Evolutionary conservation across 176 grass and related monocot species (phyloP).

Genomic region (maize (Zea mays)): Zm-B73-REFERENCE-NAM-5.0 NC_050097.1:234481501-234482000

Average conservation of each 20-base stretch:
- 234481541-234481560: slow-evolving; percentile 5
- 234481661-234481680: not conserved
- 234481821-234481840: no score
- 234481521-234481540: slow-evolving; percentile 41
- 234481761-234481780: not conserved
- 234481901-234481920: not conserved
- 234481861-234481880: slow-evolving; percentile 25
- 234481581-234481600: slow-evolving; percentile 1
- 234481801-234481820: not conserved
- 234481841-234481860: slow-evolving; percentile 46
- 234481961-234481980: not conserved
- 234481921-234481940: not conserved
- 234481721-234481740: not conserved
- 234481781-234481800: not conserved
- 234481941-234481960: not conserved
- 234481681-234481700: not conserved
- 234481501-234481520: slow-evolving; percentile 39
- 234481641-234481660: not conserved
- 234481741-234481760: not conserved
- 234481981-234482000: slow-evolving; percentile 38
- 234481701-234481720: not conserved
- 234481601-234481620: not conserved
- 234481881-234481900: slow-evolving; percentile 45
- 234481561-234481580: slow-evolving; percentile 2
- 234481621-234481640: not conserved